Evolutionary conservation across 2,329 filamentous ascomycete genomes (phyloP), one percentile per base, ranked within the genome.

Genomic region (Diplodia intermedia): DNA sequence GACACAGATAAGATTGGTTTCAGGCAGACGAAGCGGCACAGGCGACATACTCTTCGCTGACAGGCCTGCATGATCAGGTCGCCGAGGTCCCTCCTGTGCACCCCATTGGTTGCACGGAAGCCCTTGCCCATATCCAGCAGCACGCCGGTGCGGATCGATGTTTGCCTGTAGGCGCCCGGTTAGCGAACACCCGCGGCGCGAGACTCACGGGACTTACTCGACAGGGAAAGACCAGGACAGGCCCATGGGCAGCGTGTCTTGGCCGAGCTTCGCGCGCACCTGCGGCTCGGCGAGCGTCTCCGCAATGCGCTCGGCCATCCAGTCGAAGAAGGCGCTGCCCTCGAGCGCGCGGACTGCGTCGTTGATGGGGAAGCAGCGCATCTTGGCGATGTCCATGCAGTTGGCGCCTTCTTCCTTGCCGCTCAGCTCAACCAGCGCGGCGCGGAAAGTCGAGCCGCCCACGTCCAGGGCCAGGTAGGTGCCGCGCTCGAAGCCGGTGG

Each of bases 161-260:
- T 90, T 78, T 89, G 87, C 66, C 79, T 81, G 55, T 3, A 4
- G 52, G 23, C 12, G 18, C 11, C 23, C 15, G n/a, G 55, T 70
- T 20, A 63, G 66, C 38, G 15, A 7, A n/a, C 11, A 23, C 43
- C 18, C 29, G 53, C 8, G 52, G 23, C 20, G 38, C n/a, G 38
- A 54, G n/a, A 33, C 36, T 43, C 11, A 57, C 56, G 33, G 20
- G 29, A 77, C 81, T 68, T 76, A 83, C 76, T 89, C 85, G 66
- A 90, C 83, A 0, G 88, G 88, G 75, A 90, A 90, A 3, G 88
- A 89, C 88, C 88, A 90, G 2, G 88, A 86, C 70, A 90, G 72
- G 3, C 88, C 88, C 82, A 89, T 86, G 5, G 83, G 80, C 67
- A 89, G 77, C 12, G 79, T 80, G 26, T 52, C 52, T 5, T 6